Base-by-base conservation (phyloP, 73 alveolate genomes). In the Breviolum minutum region DNA sequence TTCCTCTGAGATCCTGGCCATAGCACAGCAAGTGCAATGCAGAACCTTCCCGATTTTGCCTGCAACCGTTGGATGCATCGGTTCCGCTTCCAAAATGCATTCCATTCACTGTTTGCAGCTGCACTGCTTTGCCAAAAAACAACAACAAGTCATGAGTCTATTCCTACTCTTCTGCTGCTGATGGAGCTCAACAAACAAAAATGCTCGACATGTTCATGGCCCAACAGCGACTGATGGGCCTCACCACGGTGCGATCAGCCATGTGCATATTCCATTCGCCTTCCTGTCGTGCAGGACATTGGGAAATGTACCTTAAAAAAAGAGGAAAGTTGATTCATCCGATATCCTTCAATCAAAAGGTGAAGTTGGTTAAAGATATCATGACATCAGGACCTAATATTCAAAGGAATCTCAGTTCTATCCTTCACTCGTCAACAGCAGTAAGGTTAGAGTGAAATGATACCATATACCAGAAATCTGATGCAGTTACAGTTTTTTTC, bases 21-120 rank as follows among this genome's bases (percentile, higher is more conserved):
- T 85, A 85, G 79, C 94, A 85, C n/a, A 85, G 94, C 63, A 85
- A 62, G 29, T 85, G 94, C 77, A 85, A 63, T 8, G 94, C 94
- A 19, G 30, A n/a, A 62, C 94, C 94, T 26, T 85, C 79, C 30
- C 69, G 68, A 62, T 62, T 62, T 24, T 85, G 94, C 94, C 94
- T 68, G 54, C 54, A 40, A 40, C n/a, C n/a, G n/a, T n/a, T n/a
- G n/a, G n/a, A n/a, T n/a, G n/a, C n/a, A n/a, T n/a, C n/a, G n/a
- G n/a, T n/a, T n/a, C n/a, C n/a, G n/a, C n/a, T n/a, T n/a, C n/a
- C n/a, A n/a, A n/a, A n/a, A n/a, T n/a, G n/a, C n/a, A n/a, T n/a
- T n/a, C 54, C 77, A 68, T 68, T 68, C n/a, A 14, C 17, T 68
- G 3, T 68, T 68, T 14, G 77, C 77, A 68, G n/a, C 77, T 68